Conservation (phyloP, 2,329 filamentous ascomycete species). For the Penicillium frequentans region DNA sequence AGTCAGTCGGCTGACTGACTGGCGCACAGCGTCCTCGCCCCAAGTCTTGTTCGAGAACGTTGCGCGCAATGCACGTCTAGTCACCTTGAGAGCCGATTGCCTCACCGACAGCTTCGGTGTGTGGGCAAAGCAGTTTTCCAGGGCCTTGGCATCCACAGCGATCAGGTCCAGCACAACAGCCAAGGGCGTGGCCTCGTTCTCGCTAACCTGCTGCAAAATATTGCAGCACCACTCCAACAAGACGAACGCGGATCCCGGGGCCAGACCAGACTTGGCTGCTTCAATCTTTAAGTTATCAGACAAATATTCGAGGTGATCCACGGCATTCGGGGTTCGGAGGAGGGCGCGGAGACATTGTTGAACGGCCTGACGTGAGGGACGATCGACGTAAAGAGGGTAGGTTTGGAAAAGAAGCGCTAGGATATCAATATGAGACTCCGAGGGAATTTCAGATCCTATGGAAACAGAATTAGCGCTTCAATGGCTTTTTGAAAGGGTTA, state of each 20-base stretch:
- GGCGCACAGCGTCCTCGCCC: conserved; percentile 61
- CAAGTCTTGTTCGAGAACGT: conserved; percentile 62
- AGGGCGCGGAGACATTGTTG: conserved; percentile 75
- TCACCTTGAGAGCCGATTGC: conserved; percentile 72
- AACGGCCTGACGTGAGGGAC: conserved; percentile 77
- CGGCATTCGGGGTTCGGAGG: conserved; percentile 60
- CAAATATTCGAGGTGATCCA: conserved; percentile 53
- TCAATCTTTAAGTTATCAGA: conserved; percentile 69
- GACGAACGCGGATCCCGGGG: conserved; percentile 79
- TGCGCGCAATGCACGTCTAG: conserved; percentile 75
- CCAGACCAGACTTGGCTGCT: conserved; percentile 73
- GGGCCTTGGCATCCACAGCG: conserved; percentile 66
- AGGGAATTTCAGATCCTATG: conserved; percentile 34
- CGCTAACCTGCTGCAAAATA: conserved; percentile 69
- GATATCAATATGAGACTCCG: conserved; percentile 45
- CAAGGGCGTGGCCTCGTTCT: conserved; percentile 65
- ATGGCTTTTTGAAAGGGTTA: background rate
- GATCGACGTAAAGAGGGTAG: conserved; percentile 83
- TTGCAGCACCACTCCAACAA: conserved; percentile 87
- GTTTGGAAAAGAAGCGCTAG: conserved; percentile 80
- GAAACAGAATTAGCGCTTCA: conserved; percentile 12
- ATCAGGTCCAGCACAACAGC: conserved; percentile 61
- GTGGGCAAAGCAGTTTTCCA: conserved; percentile 76
- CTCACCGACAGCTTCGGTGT: conserved; percentile 64
- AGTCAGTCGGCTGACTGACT: conserved; percentile 66